Evolutionary conservation across 2,329 filamentous ascomycete species (phyloP).

Genomic region (Botrytis elliptica): DNA sequence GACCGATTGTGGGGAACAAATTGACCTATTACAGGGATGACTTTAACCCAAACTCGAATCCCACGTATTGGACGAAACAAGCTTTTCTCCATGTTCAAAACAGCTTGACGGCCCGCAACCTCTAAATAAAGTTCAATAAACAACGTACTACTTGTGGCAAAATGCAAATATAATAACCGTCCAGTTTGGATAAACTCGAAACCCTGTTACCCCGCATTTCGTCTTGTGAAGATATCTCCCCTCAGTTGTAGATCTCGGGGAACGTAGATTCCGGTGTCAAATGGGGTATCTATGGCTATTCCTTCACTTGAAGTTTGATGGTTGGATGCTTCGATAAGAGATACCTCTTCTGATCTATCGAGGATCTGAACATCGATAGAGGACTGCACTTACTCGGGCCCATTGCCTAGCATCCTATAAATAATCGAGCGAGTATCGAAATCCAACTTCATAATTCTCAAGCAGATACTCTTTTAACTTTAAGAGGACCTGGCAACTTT

Average conservation of each 20-base stretch:
- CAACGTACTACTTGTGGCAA: not conserved
- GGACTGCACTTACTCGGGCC: not conserved
- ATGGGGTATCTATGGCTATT: slow-evolving; percentile 7
- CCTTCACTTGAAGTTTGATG: slow-evolving; percentile 10
- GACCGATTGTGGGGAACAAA: not conserved
- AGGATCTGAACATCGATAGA: not conserved
- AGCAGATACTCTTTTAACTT: not conserved
- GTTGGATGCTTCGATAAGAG: not conserved
- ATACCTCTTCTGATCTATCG: not conserved
- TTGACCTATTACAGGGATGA: not conserved
- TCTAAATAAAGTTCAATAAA: not conserved
- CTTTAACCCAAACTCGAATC: not conserved
- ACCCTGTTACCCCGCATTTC: slow-evolving; percentile 18
- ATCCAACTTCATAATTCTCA: not conserved
- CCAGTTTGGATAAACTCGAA: slow-evolving; percentile 4
- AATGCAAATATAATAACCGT: not conserved
- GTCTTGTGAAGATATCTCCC: not conserved
- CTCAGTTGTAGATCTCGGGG: slow-evolving; percentile 3
- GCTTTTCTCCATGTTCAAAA: slow-evolving; percentile 3
- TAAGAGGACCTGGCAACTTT: too few relatives aligned
- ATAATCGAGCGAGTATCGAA: not conserved
- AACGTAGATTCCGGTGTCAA: not conserved
- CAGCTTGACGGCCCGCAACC: not conserved
- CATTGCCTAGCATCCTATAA: not conserved
- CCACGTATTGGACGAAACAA: slow-evolving; percentile 7